Conservation (phyloP, 768 basidiomycete species). For the Cyathus striatus region DNA sequence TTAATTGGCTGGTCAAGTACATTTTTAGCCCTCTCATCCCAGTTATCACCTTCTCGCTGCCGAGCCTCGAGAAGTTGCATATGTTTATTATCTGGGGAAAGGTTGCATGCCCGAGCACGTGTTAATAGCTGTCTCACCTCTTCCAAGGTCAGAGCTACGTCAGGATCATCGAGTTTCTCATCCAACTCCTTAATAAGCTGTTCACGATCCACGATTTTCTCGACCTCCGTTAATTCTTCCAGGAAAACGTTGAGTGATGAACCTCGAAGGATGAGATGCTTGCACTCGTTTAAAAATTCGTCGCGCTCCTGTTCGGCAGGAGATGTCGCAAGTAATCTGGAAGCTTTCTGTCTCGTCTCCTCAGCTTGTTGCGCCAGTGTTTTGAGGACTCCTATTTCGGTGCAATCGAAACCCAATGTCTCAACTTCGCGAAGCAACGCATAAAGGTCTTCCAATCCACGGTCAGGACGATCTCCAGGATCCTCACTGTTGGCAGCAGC, state of each 20-base stretch:
- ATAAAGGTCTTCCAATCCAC: conserved; percentile 66
- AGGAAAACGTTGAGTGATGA: conserved; percentile 80
- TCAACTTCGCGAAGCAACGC: conserved; percentile 68
- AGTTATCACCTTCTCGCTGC: conserved; percentile 63
- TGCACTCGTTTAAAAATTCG: conserved; percentile 63
- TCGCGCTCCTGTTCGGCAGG: conserved; percentile 42
- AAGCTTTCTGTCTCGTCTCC: conserved; percentile 54
- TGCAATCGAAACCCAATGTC: conserved; percentile 76
- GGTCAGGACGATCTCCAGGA: conserved; percentile 64
- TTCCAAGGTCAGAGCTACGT: conserved; percentile 54
- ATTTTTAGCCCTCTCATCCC: conserved; percentile 68
- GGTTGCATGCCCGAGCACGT: conserved; percentile 64
- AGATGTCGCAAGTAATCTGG: conserved; percentile 38
- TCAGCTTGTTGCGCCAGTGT: conserved; percentile 59
- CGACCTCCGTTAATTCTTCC: conserved; percentile 72
- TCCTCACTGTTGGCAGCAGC: conserved; percentile 36
- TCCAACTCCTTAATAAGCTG: conserved; percentile 74
- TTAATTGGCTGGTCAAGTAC: conserved; percentile 67
- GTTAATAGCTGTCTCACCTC: conserved; percentile 71
- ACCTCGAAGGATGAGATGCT: conserved; percentile 61
- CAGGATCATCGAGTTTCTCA: conserved; percentile 63
- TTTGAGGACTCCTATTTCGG: conserved; percentile 60
- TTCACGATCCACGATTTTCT: conserved; percentile 77
- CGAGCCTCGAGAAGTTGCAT: conserved; percentile 61
- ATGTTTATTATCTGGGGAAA: conserved; percentile 60